Evolutionary conservation across 257 asterid genomes (phyloP), one percentile per base, ranked within the genome.

Genomic region (Rauvolfia tetraphylla): DNA sequence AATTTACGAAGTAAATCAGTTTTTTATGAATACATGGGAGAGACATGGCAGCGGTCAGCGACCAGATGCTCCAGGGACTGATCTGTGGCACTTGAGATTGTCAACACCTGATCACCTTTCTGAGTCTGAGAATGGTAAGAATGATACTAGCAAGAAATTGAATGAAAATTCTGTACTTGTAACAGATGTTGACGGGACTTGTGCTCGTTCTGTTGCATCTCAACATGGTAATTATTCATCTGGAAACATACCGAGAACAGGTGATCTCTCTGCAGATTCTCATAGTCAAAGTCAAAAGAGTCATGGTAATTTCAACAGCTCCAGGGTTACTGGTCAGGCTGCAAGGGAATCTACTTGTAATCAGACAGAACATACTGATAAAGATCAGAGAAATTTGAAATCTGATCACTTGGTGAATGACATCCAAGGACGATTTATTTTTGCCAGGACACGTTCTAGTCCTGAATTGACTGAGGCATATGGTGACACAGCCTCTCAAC

Each of bases 1-100:
- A 58, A 76, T 76, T 75, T 74, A 76, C 78, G 98, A 92, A 82
- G 90, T 95, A 69, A 90, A 92, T 85, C 93, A 91, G 87, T 95
- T 95, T 83, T 95, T 95, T 74, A 81, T 81, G 88, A 95, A 92
- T 77, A 95, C 98, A 57, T 90, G 96, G 98, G 95, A 88, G 57
- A 87, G 99, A 85, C 97, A 95, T 82, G 95, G 92, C 73, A 88
- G 90, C 75, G 97, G 99, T 68, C 86, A 80, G 63, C 89, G 99
- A 69, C 98, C 99, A 72, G 99, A 95, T 90, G 93, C 95, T 73
- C 92, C 97, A 0, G 89, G 78, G 22, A 78, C 76, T 53, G 93
- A 86, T 81, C 63, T 85, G 63, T 49, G 79, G 79, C 86, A 27
- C 78, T 74, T 59, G 75, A 84, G 83, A 76, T 79, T 83, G 83